A percentile compares a stretch with the other conserved stretches of the same genome.
Conservation (phyloP, 805 yeast genomes). For the Maudiozyma saulgeensis region DNA sequence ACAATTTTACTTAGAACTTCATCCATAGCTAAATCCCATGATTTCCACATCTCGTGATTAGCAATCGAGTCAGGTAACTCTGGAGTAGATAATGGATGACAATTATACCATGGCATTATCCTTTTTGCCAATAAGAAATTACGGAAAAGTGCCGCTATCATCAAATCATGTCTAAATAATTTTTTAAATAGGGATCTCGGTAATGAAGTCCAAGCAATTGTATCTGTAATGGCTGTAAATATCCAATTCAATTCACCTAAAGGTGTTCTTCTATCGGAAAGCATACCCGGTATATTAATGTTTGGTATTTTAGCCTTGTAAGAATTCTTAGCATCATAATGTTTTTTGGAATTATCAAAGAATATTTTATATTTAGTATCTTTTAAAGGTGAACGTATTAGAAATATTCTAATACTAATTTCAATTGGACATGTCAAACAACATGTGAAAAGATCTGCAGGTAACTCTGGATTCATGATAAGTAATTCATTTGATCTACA, state of each 20-base stretch:
- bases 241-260: constrained; percentile 96
- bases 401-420: constrained; percentile 83
- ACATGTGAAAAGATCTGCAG: constrained; percentile 92
- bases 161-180: constrained; percentile 85
- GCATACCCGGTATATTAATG: constrained; percentile 75
- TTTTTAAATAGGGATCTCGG: constrained; percentile 83
- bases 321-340: constrained; percentile 12
- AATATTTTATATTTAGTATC: constrained; percentile 34
- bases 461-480: constrained; percentile 89
- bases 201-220: constrained; percentile 92
- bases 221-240: constrained; percentile 94
- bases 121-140: constrained; percentile 87
- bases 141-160: constrained; percentile 92
- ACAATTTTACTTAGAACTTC: constrained; percentile 75
- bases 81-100: constrained; percentile 93
- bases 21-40: constrained; percentile 96
- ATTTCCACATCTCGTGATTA: constrained; percentile 90
- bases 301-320: constrained; percentile 26
- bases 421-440: constrained; percentile 95
- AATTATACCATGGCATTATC: constrained; percentile 85
- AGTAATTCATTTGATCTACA: constrained; percentile 77
- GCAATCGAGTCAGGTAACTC: constrained; percentile 75
- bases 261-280: constrained; percentile 90
- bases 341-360: constrained; percentile 24
- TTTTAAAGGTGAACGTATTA: constrained; percentile 68